These are phyloP conservation scores for Aurantiochytrium sp. DNA, from an alignment of 108 stramenopile genomes.

Conservation along the genomic window DNA sequence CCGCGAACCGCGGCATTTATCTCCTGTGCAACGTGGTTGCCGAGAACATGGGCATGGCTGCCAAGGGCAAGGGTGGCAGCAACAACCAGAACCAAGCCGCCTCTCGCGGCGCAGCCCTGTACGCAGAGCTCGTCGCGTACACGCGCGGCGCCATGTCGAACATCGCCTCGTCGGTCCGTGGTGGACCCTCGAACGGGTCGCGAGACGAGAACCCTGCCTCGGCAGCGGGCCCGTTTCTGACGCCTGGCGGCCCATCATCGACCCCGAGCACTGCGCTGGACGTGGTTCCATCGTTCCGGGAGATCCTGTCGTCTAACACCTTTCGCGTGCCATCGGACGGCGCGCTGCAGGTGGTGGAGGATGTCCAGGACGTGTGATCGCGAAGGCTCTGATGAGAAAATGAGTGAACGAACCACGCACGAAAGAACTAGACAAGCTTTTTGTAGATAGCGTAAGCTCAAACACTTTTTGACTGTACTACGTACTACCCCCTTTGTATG, in stretches of 20 bases:
- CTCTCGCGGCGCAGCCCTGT: neutral
- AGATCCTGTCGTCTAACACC: too few relatives aligned
- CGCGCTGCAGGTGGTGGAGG: too few relatives aligned
- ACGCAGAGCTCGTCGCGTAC: constrained; percentile 6
- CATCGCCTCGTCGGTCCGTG: neutral
- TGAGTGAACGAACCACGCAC: too few relatives aligned
- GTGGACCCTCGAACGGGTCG: neutral
- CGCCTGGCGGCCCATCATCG: neutral
- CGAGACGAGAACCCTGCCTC: neutral
- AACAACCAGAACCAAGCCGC: neutral
- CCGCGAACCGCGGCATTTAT: constrained; percentile 19
- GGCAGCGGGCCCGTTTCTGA: neutral
- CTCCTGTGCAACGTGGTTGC: constrained; percentile 1
- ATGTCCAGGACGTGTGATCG: too few relatives aligned
- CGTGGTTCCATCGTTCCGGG: neutral
- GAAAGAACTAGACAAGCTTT: too few relatives aligned
- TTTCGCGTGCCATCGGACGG: too few relatives aligned
- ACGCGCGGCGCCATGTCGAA: neutral
- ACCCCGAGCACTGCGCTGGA: neutral
- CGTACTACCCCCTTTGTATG: too few relatives aligned
- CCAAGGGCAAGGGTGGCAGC: neutral
- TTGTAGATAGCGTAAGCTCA: too few relatives aligned
- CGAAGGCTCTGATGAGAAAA: too few relatives aligned
- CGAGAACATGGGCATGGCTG: neutral
- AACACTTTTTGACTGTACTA: too few relatives aligned